Conservation (phyloP, 2,329 filamentous ascomycete species). For the Colletotrichum camelliae region DNA sequence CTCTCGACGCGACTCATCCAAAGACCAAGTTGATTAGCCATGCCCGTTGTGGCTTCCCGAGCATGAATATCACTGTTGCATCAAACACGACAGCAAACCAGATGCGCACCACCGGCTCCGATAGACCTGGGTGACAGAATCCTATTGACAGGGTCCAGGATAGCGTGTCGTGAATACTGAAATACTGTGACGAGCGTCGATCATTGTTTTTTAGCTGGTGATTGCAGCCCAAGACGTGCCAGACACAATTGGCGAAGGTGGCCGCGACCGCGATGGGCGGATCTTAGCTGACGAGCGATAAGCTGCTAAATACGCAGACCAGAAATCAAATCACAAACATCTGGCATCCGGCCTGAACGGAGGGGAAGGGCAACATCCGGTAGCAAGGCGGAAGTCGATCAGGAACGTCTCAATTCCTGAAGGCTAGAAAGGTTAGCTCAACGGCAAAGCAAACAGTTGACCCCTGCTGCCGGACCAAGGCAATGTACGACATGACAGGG, state of each 20-base stretch:
- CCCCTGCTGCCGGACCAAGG: constrained; percentile 7
- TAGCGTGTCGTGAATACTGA: neutral
- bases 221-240: neutral
- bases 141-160: constrained; percentile 1
- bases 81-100: neutral
- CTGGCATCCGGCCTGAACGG: neutral
- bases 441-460: constrained; percentile 13
- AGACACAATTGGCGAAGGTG: neutral
- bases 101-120: neutral
- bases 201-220: constrained; percentile 7
- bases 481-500: constrained; percentile 21
- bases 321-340: neutral
- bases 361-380: neutral
- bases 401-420: neutral
- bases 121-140: neutral
- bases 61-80: constrained; percentile 17
- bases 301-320: neutral
- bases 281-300: neutral
- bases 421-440: neutral
- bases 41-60: neutral
- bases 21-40: neutral
- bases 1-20: neutral
- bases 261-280: neutral
- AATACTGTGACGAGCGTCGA: constrained; percentile 11
- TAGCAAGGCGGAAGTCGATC: neutral